Evolutionary conservation across 129 eudicot species (phyloP).

Genomic region (Pittosporum tobira): DNA sequence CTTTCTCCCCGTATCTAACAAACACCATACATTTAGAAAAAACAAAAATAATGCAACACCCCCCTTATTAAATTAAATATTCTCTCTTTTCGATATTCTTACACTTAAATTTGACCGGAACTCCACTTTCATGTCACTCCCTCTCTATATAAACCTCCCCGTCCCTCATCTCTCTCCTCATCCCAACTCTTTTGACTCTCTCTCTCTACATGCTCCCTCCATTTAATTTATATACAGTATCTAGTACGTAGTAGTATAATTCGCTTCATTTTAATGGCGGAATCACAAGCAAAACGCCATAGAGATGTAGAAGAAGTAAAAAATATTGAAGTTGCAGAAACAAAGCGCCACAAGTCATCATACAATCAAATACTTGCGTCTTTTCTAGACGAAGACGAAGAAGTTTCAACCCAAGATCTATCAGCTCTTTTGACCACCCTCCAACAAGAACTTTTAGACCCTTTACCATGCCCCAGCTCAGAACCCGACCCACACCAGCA

Average conservation of each 20-base stretch:
- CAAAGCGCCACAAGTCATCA: neutral
- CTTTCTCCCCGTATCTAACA: no score
- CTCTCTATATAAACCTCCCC: neutral
- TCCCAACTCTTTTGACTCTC: neutral
- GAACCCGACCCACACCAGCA: slow-evolving; percentile 6
- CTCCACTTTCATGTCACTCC: neutral
- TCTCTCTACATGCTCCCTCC: neutral
- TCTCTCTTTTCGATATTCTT: neutral
- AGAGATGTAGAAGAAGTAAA: neutral
- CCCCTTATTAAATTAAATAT: no score
- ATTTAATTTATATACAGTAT: no score
- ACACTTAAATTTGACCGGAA: neutral
- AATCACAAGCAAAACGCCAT: slow-evolving; percentile 1
- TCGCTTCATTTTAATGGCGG: neutral
- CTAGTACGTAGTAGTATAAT: no score
- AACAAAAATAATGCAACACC: neutral
- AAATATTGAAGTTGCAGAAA: neutral
- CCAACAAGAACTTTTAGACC: neutral
- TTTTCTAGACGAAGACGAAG: neutral
- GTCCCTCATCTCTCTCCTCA: neutral
- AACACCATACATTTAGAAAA: no score
- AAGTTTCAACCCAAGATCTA: neutral
- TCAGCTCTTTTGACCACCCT: neutral
- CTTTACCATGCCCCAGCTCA: slow-evolving; percentile 9
- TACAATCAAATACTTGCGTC: no score